phyloP scores from a whole-genome alignment of 495 filamentous ascomycete species.

The Annulohypoxylon moriforme region DNA sequence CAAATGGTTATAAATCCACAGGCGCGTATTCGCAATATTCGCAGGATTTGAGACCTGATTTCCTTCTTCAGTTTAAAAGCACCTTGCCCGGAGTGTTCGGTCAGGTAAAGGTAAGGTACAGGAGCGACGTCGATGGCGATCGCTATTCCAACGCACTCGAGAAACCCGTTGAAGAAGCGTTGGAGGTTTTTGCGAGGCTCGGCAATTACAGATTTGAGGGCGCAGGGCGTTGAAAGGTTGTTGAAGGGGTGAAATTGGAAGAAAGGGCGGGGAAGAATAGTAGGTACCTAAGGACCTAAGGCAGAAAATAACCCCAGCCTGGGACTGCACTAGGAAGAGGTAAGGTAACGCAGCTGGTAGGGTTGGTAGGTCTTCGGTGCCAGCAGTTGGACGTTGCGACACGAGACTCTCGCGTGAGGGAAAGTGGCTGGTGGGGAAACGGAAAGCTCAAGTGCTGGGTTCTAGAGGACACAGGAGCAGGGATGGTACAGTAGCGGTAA shows the following conservation, averaged over 20 bases:
- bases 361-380: conserved; percentile 26
- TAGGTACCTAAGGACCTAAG: conserved; percentile 32
- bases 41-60: background rate
- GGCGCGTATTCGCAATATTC: conserved; percentile 4
- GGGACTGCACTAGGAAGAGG: conserved; percentile 25
- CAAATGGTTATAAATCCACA: conserved; percentile 16
- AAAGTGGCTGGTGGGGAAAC: conserved; percentile 47
- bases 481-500: conserved; percentile 44
- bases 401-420: conserved; percentile 46
- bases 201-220: conserved; percentile 39
- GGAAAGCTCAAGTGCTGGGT: conserved; percentile 34
- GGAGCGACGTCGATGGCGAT: background rate
- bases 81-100: background rate
- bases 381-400: conserved; percentile 44
- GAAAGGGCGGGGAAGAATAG: conserved; percentile 41
- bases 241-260: conserved; percentile 37
- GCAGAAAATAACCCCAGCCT: conserved; percentile 6
- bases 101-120: background rate
- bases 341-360: conserved; percentile 1
- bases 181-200: conserved; percentile 24
- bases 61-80: background rate
- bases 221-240: conserved; percentile 28
- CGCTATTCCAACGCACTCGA: conserved; percentile 15
- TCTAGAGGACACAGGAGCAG: conserved; percentile 36
- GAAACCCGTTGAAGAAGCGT: conserved; percentile 13